Base-by-base conservation (phyloP, 2,329 filamentous ascomycete genomes). In the Clonostachys byssicola region DNA sequence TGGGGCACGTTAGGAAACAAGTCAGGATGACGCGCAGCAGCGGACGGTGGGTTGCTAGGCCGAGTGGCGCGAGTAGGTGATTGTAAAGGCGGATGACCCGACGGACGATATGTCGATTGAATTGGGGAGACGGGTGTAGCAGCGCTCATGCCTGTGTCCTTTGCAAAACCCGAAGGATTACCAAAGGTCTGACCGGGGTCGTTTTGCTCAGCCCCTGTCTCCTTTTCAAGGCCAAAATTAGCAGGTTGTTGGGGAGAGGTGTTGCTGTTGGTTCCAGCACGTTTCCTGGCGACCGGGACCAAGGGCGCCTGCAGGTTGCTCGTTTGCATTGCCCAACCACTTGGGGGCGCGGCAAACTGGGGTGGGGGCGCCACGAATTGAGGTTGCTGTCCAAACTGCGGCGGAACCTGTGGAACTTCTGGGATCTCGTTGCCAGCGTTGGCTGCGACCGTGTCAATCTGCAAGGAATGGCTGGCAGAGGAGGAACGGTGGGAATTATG, bases 241-340 rank as follows among this genome's bases (percentile, higher is more conserved):
- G 58, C 42, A 2, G 56, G 46, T 33, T 63, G 61, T 40, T 64
- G 67, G 40, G 63, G 67, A 4, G 60, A 58, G 42, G 8, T 30
- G 23, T 30, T 30, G 23, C 51, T 51, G 16, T 54, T 55, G 3
- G 62, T 62, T 16, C 59, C 62, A 18, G 64, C 55, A 17, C 66
- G 62, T 43, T 65, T 65, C 45, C 61, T 62, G 10, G 59, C 54
- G 4, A 64, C 56, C 5, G 68, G 62, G 16, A 81, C 23, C 23
- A 30, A 64, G 23, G 79, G 79, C 51, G 77, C 71, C 2, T 71
- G 62, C 35, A 82, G 63, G 49, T 77, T 70, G 10, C 78, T 81
- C 60, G 80, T 77, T 51, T 81, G 70, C 6, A 78, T 60, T 44
- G 73, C 77, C 78, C 78, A 82, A 16, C 70, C 72, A n/a, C 64